Conservation (phyloP, 2,329 filamentous ascomycete species). For the Paecilomyces variotii region DNA sequence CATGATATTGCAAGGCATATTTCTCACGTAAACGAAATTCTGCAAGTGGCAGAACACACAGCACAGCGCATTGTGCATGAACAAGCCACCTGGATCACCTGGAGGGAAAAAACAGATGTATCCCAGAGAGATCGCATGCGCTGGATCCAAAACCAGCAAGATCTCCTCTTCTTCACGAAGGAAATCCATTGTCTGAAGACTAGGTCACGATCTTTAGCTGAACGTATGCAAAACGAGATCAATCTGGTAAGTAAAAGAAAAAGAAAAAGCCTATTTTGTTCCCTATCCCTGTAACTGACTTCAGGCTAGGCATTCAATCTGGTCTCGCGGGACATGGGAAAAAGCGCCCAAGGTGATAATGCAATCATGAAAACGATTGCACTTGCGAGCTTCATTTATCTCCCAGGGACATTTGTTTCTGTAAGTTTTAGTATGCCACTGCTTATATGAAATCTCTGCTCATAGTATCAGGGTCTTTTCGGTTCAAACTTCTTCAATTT, state of each 20-base stretch:
- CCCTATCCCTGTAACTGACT: not conserved
- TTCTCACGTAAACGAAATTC: conserved; percentile 23
- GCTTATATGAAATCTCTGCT: not conserved
- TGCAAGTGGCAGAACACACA: conserved; percentile 23
- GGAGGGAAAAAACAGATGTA: not conserved
- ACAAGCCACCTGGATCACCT: conserved; percentile 4
- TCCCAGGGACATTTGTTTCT: conserved; percentile 23
- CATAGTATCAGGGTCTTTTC: conserved; percentile 19
- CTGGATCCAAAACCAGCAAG: conserved; percentile 4
- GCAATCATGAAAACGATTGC: conserved; percentile 23
- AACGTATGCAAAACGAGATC: conserved; percentile 27
- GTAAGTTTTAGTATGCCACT: conserved; percentile 9
- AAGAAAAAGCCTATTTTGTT: not conserved
- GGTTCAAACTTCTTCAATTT: conserved; percentile 29
- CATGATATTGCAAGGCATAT: conserved; percentile 26
- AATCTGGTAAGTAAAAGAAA: conserved; percentile 15
- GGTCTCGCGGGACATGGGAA: conserved; percentile 21
- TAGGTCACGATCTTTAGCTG: conserved; percentile 19
- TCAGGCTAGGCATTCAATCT: conserved; percentile 22
- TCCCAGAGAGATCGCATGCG: not conserved
- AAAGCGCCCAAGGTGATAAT: conserved; percentile 16
- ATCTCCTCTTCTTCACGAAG: conserved; percentile 15
- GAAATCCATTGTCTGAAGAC: conserved; percentile 19
- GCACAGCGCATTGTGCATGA: conserved; percentile 15
- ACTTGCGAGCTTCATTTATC: conserved; percentile 18